Evolutionary conservation across 371 early-diverging fungal genomes (phyloP).

Genomic region (Blakeslea trispora): DNA sequence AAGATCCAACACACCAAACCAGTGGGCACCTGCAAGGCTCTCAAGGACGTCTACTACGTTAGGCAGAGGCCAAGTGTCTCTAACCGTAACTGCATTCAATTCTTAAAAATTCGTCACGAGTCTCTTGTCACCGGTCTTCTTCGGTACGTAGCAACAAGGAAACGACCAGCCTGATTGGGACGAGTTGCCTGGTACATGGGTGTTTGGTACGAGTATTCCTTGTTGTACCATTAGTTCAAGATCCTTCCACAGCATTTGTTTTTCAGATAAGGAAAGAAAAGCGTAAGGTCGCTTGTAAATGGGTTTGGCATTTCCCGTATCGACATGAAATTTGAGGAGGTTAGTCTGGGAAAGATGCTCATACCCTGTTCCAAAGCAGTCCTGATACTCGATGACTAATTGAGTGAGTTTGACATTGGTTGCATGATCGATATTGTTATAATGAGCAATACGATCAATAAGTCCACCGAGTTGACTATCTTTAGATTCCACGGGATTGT

Average conservation of each 20-base stretch:
- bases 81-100: constrained; percentile 7
- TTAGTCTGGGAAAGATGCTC: background rate
- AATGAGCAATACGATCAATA: background rate
- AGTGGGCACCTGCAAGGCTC: background rate
- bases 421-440: background rate
- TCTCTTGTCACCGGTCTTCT: constrained; percentile 6
- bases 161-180: constrained; percentile 4
- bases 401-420: background rate
- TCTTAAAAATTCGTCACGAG: constrained; percentile 8
- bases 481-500: background rate
- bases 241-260: background rate
- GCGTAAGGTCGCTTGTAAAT: constrained; percentile 1
- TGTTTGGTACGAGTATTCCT: constrained; percentile 3
- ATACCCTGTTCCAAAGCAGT: background rate
- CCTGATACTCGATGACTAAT: background rate
- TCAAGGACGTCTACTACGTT: constrained; percentile 3
- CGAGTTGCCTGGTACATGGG: background rate
- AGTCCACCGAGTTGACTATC: background rate
- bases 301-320: background rate
- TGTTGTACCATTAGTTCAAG: background rate
- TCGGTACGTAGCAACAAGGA: background rate
- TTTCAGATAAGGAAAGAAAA: background rate
- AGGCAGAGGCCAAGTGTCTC: constrained; percentile 7
- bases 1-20: background rate
- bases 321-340: background rate